Base-by-base conservation (phyloP, 345 rosid species). In the Camelina hispida region DNA sequence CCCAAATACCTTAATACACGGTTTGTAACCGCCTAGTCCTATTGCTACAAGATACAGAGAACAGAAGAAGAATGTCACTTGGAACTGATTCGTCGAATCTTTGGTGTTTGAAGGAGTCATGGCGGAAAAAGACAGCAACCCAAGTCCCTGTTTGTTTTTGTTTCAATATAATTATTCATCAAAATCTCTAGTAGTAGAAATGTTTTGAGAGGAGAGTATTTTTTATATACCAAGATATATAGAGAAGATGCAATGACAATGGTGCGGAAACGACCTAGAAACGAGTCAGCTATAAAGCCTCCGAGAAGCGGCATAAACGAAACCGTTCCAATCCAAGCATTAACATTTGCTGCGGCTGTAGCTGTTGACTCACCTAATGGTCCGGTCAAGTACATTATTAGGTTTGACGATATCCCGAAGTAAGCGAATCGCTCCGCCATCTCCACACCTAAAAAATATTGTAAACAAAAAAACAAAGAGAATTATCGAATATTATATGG, bases 1-100 rank as follows among this genome's bases (percentile, higher is more conserved):
- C 52, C 97, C 97, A 72, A 91, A 93, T 8, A 91, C 93, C 51
- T 84, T 90, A 30, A 89, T 88, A 63, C 98, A 89, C 15, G 97
- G 97, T 51, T 82, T 84, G 77, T 84, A 86, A 32, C 94, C 97
- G 6, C 83, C 79, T 54, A 77, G 68, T 23, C 73, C 86, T 10
- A 85, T 0, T 34, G 86, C 88, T 18, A 83, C 66, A 38, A 82
- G 74, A 56, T 73, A 85, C 1, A 85, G 63, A n/a, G 88, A 62
- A 61, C 55, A 60, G 73, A 82, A 79, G 56, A 74, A 40, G 9
- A 76, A 51, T 10, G 68, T 28, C 38, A 63, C 74, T 74, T 77
- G 86, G 20, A 77, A 23, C 57, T 62, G 73, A 58, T 40, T 30
- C 47, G 51, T 30, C 47, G 51, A 15, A 42, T 69, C 79, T 62